phyloP scores from a whole-genome alignment of 805 yeast species.

The Wickerhamiella cacticola region DNA sequence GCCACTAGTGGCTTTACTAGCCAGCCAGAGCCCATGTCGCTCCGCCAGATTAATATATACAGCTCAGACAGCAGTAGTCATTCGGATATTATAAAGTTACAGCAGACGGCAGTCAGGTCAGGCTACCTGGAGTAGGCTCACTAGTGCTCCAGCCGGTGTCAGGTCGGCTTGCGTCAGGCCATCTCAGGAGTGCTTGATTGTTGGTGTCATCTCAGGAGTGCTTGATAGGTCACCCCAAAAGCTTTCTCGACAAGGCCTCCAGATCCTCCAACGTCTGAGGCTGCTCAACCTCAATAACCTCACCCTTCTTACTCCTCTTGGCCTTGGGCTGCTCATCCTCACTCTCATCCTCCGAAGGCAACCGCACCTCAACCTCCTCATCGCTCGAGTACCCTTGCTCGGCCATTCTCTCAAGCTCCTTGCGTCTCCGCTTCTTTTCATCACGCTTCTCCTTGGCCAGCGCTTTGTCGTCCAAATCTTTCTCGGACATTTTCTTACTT shows the following conservation, averaged over 20 bases:
- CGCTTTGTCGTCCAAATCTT: slow-evolving; percentile 68
- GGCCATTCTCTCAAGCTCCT: slow-evolving; percentile 60
- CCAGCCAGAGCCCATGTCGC: no score
- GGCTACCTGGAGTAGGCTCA: no score
- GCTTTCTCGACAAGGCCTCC: slow-evolving; percentile 44
- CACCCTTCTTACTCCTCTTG: slow-evolving; percentile 22
- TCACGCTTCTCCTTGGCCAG: slow-evolving; percentile 63
- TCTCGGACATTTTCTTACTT: slow-evolving; percentile 50
- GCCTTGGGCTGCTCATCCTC: slow-evolving; percentile 28
- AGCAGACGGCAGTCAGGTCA: no score
- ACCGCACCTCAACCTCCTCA: slow-evolving; percentile 13
- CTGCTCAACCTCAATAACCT: slow-evolving; percentile 62
- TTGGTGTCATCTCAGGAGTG: no score
- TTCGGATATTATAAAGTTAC: no score
- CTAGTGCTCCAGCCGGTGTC: no score
- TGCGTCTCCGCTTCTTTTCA: slow-evolving; percentile 81
- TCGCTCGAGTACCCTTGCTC: slow-evolving; percentile 19
- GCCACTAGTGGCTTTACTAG: no score
- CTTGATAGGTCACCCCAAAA: slow-evolving; percentile 23
- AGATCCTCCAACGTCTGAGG: slow-evolving; percentile 89
- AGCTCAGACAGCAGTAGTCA: no score
- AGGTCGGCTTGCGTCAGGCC: no score
- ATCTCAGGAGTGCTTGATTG: no score
- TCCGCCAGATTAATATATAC: no score
- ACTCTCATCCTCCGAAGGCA: slow-evolving; percentile 14